Evolutionary conservation across 1,284 basidiomycete species (phyloP).

Genomic region (Ganoderma sinense): DNA sequence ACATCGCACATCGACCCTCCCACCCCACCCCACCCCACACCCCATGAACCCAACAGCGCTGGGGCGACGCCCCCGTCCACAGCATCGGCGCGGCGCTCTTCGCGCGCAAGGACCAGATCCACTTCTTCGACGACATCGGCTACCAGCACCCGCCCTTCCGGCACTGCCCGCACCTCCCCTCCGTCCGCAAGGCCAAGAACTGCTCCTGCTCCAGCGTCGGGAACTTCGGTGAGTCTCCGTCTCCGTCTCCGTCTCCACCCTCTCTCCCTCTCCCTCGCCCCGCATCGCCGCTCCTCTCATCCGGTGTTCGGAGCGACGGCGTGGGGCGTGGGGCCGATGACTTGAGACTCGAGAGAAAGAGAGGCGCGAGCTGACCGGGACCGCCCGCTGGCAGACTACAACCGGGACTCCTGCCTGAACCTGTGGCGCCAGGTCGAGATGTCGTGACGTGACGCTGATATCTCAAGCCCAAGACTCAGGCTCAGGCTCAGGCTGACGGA

Average conservation of each 20-base stretch:
- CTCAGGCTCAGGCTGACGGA: too few relatives aligned
- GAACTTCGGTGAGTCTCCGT: conserved; percentile 54
- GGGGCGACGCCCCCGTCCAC: conserved; percentile 87
- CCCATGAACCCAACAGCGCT: conserved; percentile 47
- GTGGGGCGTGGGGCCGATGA: neutral
- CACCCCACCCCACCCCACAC: too few relatives aligned
- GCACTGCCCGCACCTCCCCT: conserved; percentile 57
- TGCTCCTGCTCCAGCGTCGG: conserved; percentile 50
- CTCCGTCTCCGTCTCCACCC: too few relatives aligned
- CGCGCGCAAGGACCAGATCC: conserved; percentile 65
- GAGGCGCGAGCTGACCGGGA: neutral
- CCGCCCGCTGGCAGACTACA: neutral
- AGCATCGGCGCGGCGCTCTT: conserved; percentile 77
- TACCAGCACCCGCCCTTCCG: conserved; percentile 60
- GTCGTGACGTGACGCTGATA: too few relatives aligned
- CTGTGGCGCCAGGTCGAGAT: neutral
- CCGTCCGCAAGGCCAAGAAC: conserved; percentile 50
- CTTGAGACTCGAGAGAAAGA: neutral
- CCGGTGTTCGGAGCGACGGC: neutral
- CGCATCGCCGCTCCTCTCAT: neutral
- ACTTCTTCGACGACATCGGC: conserved; percentile 73
- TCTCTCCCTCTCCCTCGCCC: neutral
- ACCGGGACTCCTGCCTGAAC: neutral
- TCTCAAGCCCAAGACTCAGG: too few relatives aligned
- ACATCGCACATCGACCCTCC: neutral